Evolutionary conservation across 225 moss, liverwort and hornwort genomes (phyloP), one percentile per base, ranked within the genome.

Genomic region (Bryum argenteum): DNA sequence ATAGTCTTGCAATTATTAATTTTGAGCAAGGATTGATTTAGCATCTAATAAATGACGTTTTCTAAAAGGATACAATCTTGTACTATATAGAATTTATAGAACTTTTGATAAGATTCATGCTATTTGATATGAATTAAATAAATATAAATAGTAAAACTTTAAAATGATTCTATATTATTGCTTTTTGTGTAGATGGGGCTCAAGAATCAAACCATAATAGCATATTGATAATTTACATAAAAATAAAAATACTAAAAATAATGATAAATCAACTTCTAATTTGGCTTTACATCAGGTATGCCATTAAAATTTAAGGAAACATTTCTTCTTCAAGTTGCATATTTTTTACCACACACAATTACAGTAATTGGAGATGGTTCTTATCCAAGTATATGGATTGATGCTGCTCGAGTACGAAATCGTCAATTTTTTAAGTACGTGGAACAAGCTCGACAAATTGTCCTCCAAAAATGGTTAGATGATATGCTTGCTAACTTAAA

Each of bases 301-400:
- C 83, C 82, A 0, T 0, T 78, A 8, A 61, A 66, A 43, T 89
- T 75, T 28, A 55, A 69, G 10, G 77, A 84, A 48, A 11, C 44
- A 0, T 73, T 76, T 38, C n/a, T 77, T 6, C 8, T 79, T 1
- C 85, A 89, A 89, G 83, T 90, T 64, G 91, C 90, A 12, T 90
- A 96, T 75, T 93, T 91, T 84, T 75, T 79, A 59, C 90, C 96
- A 16, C 77, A 89, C 1, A 80, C 71, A 54, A 68, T 91, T 37
- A 81, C 73, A 24, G 5, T 91, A 18, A 47, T 73, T 54, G 88
- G 93, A 54, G 96, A 96, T 75, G 96, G 96, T 8, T 82, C 88
- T 28, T 96, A 96, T 67, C 96, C 96, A 56, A 90, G 85, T 66
- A 75, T 96, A 67, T 87, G 85, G 78, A 81, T 96, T 61, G 91